phyloP scores from a whole-genome alignment of 2,329 filamentous ascomycete genomes.

The Calonectria pseudoturangicola region DNA sequence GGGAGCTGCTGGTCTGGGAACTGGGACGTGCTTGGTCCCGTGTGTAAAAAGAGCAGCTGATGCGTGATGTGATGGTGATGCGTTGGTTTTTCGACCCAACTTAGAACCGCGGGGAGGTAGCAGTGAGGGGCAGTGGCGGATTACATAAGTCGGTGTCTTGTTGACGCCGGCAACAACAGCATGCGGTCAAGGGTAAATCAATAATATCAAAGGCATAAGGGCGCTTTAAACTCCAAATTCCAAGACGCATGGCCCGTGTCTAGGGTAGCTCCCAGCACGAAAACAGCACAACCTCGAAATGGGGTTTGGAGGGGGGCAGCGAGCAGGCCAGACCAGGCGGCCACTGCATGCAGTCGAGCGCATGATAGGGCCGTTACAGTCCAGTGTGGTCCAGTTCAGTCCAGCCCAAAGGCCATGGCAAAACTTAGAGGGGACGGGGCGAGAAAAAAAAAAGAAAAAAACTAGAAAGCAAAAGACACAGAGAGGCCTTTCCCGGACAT shows the following conservation, averaged over 20 bases:
- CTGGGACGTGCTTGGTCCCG: constrained; percentile 8
- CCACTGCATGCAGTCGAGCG: constrained; percentile 24
- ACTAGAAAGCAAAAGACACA: neutral
- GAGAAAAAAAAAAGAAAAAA: constrained; percentile 5
- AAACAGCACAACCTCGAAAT: constrained; percentile 4
- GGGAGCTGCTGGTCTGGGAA: neutral
- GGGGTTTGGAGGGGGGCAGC: neutral
- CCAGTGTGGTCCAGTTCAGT: constrained; percentile 10
- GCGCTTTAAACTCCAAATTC: constrained; percentile 21
- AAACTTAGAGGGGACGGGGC: constrained; percentile 13
- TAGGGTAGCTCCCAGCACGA: constrained; percentile 12
- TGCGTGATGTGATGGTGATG: constrained; percentile 20
- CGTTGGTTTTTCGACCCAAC: constrained; percentile 2
- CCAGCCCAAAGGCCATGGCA: constrained; percentile 7
- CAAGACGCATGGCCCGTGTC: neutral
- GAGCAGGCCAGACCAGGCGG: neutral
- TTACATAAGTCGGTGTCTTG: neutral
- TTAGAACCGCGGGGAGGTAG: neutral
- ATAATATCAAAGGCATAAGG: neutral
- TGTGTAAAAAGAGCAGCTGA: constrained; percentile 16
- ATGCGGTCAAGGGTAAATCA: too few relatives aligned
- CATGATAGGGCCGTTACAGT: constrained; percentile 21
- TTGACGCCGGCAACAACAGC: neutral
- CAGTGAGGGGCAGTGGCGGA: constrained; percentile 12
- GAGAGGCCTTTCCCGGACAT: constrained; percentile 1